Evolutionary conservation across 805 yeast genomes (phyloP), one percentile per base, ranked within the genome.

Genomic region (Kurtzmaniella cleridarum): DNA sequence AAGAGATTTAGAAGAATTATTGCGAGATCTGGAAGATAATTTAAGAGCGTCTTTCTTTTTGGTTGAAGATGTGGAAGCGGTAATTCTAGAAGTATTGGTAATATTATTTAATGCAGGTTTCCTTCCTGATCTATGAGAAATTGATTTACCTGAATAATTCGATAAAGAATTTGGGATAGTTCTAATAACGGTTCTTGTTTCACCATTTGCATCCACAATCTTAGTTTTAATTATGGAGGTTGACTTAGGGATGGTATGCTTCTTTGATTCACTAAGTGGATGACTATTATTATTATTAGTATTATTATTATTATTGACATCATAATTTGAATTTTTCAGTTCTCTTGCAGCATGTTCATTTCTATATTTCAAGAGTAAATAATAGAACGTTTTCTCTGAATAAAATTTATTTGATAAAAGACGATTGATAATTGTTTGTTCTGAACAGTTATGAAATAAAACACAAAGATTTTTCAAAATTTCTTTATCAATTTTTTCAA

Each of bases 361-460:
- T 45, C 93, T 71, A 59, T 87, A 88, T 47, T 84, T 76, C 67
- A 79, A 66, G 45, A 87, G 66, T 32, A 88, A 61, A 47, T 84
- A 84, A 61, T 87, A 87, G 51, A 87, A 82, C 34, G 87, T 79
- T 67, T 87, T 87, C 50, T 87, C 95, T 1, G 89, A 73, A 50
- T 79, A 82, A 18, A 82, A 77, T 18, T 71, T 76, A 1, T 74
- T 64, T 8, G 78, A 69, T 32, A 75, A 53, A 34, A 88, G 66
- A 46, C 76, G 74, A 8, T 67, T 57, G 20, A 77, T 57, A 18
- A 88, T 75, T 8, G 68, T 64, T 3, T 69, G 59, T 38, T 74
- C 73, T 33, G 74, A 71, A 45, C 82, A 84, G 40, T 90, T 91
- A 55, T 84, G 95, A 77, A 93, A 87, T 44, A 87, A 64, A 6